Evolutionary conservation across 2,329 filamentous ascomycete species (phyloP).

Genomic region (Onygenales sp.): DNA sequence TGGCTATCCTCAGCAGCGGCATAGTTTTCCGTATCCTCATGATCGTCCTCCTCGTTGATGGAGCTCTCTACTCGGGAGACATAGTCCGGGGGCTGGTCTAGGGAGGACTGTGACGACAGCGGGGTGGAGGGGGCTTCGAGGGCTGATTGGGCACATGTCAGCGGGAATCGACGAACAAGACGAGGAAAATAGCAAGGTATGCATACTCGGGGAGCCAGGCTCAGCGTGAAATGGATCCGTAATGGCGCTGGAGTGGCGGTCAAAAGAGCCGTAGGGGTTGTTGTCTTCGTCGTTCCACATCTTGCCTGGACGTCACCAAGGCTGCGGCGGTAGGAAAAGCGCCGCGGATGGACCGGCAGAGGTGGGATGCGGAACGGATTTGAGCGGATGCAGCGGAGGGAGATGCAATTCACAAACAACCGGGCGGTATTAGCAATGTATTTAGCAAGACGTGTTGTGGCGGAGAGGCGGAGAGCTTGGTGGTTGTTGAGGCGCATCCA

Average conservation of each 20-base stretch:
- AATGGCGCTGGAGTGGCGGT: conserved; percentile 70
- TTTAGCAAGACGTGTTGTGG: too few relatives aligned
- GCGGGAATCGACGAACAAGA: not conserved
- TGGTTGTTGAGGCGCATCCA: too few relatives aligned
- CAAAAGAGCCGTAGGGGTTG: conserved; percentile 93
- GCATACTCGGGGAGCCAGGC: conserved; percentile 37
- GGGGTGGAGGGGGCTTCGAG: conserved; percentile 55
- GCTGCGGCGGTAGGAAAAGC: not conserved
- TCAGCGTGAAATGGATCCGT: conserved; percentile 57
- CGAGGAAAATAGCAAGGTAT: conserved; percentile 24
- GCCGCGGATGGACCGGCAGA: not conserved
- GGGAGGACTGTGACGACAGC: conserved; percentile 62
- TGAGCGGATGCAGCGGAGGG: too few relatives aligned
- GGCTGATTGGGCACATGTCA: conserved; percentile 25
- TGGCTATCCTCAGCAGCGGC: conserved; percentile 41
- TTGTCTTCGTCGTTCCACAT: conserved; percentile 99
- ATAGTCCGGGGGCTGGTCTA: conserved; percentile 54
- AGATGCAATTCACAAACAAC: too few relatives aligned
- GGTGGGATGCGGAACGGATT: too few relatives aligned
- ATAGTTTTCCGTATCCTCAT: conserved; percentile 29
- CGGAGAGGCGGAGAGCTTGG: too few relatives aligned
- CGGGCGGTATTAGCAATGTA: too few relatives aligned
- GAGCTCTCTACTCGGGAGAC: conserved; percentile 44
- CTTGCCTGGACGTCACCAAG: conserved; percentile 18
- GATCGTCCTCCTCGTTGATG: conserved; percentile 50